These are phyloP conservation scores for Nymphaea colorata DNA, from an alignment of 164 flowering plant species.

Conservation along the genomic window DNA sequence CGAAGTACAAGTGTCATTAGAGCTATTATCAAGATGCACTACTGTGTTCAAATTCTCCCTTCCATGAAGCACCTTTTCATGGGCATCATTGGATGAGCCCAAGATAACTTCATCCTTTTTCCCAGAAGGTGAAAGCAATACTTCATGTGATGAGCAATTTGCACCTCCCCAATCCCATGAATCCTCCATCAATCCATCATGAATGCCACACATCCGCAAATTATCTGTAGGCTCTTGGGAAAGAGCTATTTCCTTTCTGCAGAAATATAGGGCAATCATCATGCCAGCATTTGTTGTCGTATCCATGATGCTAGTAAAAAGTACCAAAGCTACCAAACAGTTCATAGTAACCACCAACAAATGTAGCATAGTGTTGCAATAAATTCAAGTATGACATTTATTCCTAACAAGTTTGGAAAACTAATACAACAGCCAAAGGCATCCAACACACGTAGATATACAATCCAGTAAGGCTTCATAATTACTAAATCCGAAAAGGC, in stretches of 20 bases:
- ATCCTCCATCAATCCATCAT: background rate
- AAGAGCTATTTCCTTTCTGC: background rate
- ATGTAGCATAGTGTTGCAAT: background rate
- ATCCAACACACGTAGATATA: background rate
- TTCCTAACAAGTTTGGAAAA: too few species aligned
- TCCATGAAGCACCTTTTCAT: background rate
- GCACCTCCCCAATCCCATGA: background rate
- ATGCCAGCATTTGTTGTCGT: too few species aligned
- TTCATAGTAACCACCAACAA: background rate
- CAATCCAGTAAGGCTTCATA: too few species aligned
- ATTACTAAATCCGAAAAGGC: background rate
- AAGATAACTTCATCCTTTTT: background rate
- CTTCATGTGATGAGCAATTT: background rate
- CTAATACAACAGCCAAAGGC: background rate
- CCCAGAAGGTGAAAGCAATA: background rate
- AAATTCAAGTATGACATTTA: background rate
- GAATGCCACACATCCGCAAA: background rate
- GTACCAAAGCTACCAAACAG: background rate
- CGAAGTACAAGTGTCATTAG: background rate
- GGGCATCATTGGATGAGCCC: background rate
- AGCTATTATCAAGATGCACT: slow-evolving; percentile 1
- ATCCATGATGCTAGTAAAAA: too few species aligned
- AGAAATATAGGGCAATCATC: too few species aligned
- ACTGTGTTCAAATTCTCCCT: slow-evolving; percentile 3
- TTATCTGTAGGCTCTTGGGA: background rate